phyloP scores from a whole-genome alignment of 371 early-diverging fungal genomes.

The Batrachochytrium dendrobatidis region DNA sequence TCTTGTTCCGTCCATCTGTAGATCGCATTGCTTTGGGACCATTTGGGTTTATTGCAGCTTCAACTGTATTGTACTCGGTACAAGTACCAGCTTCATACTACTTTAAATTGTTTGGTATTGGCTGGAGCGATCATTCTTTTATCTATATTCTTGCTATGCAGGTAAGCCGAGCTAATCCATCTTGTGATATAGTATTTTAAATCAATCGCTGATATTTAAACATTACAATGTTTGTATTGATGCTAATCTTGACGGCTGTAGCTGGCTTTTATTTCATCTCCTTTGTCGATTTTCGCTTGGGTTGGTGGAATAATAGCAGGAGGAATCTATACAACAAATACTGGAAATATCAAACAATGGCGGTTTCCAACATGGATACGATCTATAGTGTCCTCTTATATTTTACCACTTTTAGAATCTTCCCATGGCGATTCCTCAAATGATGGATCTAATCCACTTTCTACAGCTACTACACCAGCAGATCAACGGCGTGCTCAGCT shows the following conservation, averaged over 20 bases:
- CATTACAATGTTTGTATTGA: slow-evolving; percentile 1
- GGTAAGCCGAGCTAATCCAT: slow-evolving; percentile 29
- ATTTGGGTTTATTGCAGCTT: slow-evolving; percentile 56
- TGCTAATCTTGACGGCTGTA: slow-evolving; percentile 2
- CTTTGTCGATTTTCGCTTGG: slow-evolving; percentile 47
- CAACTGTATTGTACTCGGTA: slow-evolving; percentile 52
- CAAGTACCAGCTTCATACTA: slow-evolving; percentile 54
- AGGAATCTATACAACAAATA: slow-evolving; percentile 50
- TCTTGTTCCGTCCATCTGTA: slow-evolving; percentile 42
- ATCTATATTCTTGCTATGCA: slow-evolving; percentile 53
- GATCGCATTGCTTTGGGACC: slow-evolving; percentile 56
- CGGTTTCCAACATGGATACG: slow-evolving; percentile 43
- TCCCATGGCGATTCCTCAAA: no score
- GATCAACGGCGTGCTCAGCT: no score
- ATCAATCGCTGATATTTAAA: neutral
- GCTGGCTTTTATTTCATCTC: slow-evolving; percentile 49
- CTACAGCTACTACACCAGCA: no score
- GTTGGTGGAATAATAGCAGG: slow-evolving; percentile 55
- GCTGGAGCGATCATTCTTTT: slow-evolving; percentile 55
- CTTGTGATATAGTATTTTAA: neutral
- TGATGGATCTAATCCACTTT: no score
- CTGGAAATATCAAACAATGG: slow-evolving; percentile 55
- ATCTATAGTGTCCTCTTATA: neutral
- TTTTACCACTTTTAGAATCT: no score
- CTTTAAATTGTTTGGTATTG: slow-evolving; percentile 56